Evolutionary conservation across 2,329 filamentous ascomycete species (phyloP), one percentile per base, ranked within the genome.

Genomic region (Penicillium sp.): DNA sequence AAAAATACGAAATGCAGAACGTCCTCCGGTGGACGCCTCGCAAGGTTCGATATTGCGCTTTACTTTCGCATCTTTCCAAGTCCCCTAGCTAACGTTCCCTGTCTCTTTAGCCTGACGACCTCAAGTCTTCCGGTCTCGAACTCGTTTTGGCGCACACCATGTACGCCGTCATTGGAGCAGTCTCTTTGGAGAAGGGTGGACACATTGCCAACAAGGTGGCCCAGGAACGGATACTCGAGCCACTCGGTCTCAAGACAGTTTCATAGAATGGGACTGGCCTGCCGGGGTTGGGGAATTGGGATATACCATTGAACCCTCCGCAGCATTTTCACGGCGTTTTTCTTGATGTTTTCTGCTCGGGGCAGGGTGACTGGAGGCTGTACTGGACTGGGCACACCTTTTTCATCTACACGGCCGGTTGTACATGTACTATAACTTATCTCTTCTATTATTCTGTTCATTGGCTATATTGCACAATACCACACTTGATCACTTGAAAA

Each of bases 1-100:
- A 84, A 42, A 83, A 86, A 30, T 88, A 92, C 61, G 90, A 92
- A 0, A 73, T 99, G 71, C 78, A 86, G 60, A 84, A 86, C 42
- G 91, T 97, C 26, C 80, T 97, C 67, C 84, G 95, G 79, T 98
- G 95, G 95, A 91, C 90, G 77, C 95, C 95, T 30, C 87, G 85
- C 80, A 84, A 89, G 81, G 93, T 96, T 81, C 73, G 86, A 52
- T 22, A 46, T 10, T 46, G 5, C n/a, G 30, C 1, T 33, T 10
- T 75, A 56, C 0, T 43, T 37, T 28, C 19, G n/a, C 51, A 56
- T 16, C 56, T 62, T 55, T 52, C 30, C 48, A 57, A 35, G 16
- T 54, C 35, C 37, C 57, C 35, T 60, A 55, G 58, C 49, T n/a
- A 49, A 35, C 4, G 38, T 38, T 25, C 40, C 11, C 28, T 14